A percentile compares a stretch with the other conserved stretches of the same genome.
These are phyloP conservation scores for Cutaneotrichosporon cavernicola DNA, from an alignment of 1,284 basidiomycete species.

Conservation along the genomic window DNA sequence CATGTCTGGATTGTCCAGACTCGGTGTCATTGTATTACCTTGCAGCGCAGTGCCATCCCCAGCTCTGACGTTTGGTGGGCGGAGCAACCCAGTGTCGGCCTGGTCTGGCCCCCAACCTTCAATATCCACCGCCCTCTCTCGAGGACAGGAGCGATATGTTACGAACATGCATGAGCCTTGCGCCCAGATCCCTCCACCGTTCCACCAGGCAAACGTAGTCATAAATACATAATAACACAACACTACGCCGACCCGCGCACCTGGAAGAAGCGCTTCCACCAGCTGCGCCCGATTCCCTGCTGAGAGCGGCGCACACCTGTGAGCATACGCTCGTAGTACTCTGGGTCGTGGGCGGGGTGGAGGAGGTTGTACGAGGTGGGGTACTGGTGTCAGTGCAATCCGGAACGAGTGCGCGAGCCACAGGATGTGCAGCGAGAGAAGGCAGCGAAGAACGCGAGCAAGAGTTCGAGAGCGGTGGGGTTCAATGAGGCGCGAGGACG, in stretches of 20 bases:
- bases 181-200: too few relatives aligned
- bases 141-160: too few relatives aligned
- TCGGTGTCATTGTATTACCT: too few relatives aligned
- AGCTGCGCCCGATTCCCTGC: constrained; percentile 45
- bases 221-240: neutral
- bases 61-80: too few relatives aligned
- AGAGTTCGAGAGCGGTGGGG: neutral
- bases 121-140: too few relatives aligned
- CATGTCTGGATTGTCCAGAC: too few relatives aligned
- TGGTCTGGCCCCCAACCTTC: too few relatives aligned
- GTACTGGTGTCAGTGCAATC: constrained; percentile 31
- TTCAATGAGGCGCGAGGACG: too few relatives aligned
- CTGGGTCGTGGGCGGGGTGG: constrained; percentile 43
- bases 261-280: constrained; percentile 51
- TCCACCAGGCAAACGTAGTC: neutral
- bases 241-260: constrained; percentile 40
- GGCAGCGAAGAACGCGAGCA: neutral
- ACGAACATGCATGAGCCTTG: too few relatives aligned
- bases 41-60: too few relatives aligned
- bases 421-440: neutral
- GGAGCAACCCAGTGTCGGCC: too few relatives aligned
- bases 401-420: neutral
- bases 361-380: constrained; percentile 36
- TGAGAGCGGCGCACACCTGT: constrained; percentile 43
- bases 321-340: constrained; percentile 44